Base-by-base conservation (phyloP, 2,329 filamentous ascomycete genomes). In the Talaromyces verruculosus region DNA sequence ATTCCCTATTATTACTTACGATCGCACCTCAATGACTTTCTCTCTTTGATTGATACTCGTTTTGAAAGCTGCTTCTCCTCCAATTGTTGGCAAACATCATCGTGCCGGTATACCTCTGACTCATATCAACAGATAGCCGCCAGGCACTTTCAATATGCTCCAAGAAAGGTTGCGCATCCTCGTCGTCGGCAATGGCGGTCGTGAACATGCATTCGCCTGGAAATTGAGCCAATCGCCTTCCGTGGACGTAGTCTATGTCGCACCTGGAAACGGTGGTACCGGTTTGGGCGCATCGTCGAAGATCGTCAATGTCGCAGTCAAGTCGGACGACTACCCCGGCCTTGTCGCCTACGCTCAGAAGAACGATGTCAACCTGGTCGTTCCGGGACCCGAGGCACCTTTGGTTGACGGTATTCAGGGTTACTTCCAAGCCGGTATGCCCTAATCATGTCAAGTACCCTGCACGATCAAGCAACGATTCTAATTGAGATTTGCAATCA, bases 161-260 rank as follows among this genome's bases (percentile, higher is more conserved):
- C 76, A 78, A 70, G 80, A 82, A 75, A 76, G 76, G 70, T 84
- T 92, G 69, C 86, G 88, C 71, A 85, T 97, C 71, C 88, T 98
- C 69, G 88, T 98, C 69, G 88, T 98, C 70, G 94, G 95, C 74
- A 96, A 94, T 76, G 95, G 95, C 71, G 95, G 94, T 72, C 89
- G 95, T 73, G 95, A 99, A 81, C 93, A 98, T 80, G 92, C 93
- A 57, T 86, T 97, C 69, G 93, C 93, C 49, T 98, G 93, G 93
- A 97, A 96, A 81, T 84, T 98, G 68, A 88, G 89, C 74, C 90
- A 96, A 78, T 97, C 93, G 17, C 84, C 89, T 49, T 84, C 85
- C 55, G 91, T 97, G 68, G 88, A 92, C 73, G 85, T 88, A 72
- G 94, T 98, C 66, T 82, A 79, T 69, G 83, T 87, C 66, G 85